Conservation (phyloP, 2,329 filamentous ascomycete genomes). For the Lasiodiplodia sp. region DNA sequence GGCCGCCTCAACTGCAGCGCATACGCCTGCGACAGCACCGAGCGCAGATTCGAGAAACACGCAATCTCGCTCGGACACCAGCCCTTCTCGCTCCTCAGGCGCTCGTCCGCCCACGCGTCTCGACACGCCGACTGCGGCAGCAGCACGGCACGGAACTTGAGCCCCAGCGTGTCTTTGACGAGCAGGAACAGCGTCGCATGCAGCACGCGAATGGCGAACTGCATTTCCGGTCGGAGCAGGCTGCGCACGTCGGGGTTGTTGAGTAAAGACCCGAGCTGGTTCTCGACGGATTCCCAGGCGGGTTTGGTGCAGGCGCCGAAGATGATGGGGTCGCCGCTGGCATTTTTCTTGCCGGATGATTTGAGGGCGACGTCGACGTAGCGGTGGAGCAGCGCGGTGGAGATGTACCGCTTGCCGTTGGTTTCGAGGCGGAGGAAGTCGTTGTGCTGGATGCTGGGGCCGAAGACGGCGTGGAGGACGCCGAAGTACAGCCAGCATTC, state of each 20-base stretch:
- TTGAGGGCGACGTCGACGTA: background rate
- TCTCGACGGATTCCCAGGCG: background rate
- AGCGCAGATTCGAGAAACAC: background rate
- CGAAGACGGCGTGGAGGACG: background rate
- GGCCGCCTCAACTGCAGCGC: background rate
- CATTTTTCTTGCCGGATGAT: background rate
- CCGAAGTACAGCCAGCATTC: constrained; percentile 4
- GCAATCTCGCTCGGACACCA: background rate
- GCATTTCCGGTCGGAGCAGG: background rate
- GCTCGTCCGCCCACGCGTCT: background rate
- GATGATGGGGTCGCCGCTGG: background rate
- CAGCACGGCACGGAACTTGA: background rate
- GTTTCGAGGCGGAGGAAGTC: background rate
- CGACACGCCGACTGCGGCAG: background rate
- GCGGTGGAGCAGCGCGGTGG: background rate
- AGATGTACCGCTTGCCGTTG: background rate
- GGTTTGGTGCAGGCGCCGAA: background rate
- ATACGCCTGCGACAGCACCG: background rate
- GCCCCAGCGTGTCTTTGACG: background rate
- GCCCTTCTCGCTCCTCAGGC: background rate
- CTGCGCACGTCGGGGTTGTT: background rate
- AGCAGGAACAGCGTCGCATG: background rate
- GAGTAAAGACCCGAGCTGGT: background rate
- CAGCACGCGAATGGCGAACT: background rate
- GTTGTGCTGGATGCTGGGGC: background rate